phyloP scores from a whole-genome alignment of 2,329 filamentous ascomycete genomes.

The Botrytis fabae region DNA sequence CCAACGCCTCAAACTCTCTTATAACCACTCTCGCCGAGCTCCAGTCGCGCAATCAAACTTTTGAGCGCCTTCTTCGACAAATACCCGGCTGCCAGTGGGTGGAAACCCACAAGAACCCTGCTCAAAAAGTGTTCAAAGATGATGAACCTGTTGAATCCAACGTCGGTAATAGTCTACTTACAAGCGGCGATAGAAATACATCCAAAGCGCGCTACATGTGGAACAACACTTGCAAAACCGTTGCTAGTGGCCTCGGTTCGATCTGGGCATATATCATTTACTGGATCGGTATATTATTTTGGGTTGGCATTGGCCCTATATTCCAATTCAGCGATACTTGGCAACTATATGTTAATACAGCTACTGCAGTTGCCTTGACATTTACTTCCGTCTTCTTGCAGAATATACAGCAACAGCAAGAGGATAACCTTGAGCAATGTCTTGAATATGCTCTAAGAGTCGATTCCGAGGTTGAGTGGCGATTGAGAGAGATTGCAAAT shows the following conservation, averaged over 20 bases:
- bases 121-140: background rate
- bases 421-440: conserved; percentile 38
- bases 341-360: conserved; percentile 44
- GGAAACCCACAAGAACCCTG: background rate
- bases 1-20: conserved; percentile 30
- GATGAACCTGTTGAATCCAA: background rate
- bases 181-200: background rate
- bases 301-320: conserved; percentile 27
- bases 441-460: conserved; percentile 40
- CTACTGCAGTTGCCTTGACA: conserved; percentile 46
- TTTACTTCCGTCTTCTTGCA: conserved; percentile 44
- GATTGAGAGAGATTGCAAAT: conserved; percentile 40
- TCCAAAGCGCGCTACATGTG: background rate
- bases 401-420: conserved; percentile 44
- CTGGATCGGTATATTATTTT: conserved; percentile 29
- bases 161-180: background rate
- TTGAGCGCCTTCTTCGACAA: background rate
- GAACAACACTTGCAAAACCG: background rate
- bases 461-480: conserved; percentile 41
- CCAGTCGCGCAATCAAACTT: conserved; percentile 26
- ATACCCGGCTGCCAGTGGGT: background rate
- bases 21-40: conserved; percentile 23
- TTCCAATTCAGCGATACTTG: conserved; percentile 28
- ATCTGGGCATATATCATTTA: conserved; percentile 25
- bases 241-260: conserved; percentile 26